phyloP scores from a whole-genome alignment of 164 flowering plant genomes.

The Magnolia officinalis region DNA sequence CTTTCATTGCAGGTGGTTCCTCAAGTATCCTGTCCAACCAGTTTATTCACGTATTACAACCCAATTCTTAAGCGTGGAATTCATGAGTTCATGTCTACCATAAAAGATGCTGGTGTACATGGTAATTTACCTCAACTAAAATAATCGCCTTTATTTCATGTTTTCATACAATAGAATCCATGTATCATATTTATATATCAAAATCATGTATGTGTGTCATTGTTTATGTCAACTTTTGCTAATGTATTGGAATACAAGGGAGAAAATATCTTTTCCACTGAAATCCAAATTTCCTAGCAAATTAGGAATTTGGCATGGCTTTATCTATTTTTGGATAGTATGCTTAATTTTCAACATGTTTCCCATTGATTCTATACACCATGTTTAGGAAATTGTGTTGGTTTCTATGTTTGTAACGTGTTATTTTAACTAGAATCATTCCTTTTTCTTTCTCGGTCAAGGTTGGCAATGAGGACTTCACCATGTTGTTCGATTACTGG shows the following conservation, averaged over 20 bases:
- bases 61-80: conserved; percentile 83
- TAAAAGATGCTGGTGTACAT: conserved; percentile 63
- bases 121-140: conserved; percentile 41
- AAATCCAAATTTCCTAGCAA: not conserved
- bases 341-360: too few relatives aligned
- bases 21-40: conserved; percentile 75
- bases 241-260: not conserved
- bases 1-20: conserved; percentile 64
- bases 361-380: too few relatives aligned
- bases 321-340: not conserved
- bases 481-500: too few relatives aligned
- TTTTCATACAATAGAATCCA: not conserved
- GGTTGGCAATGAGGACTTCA: too few relatives aligned
- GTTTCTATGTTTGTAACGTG: too few relatives aligned
- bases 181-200: not conserved
- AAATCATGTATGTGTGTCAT: not conserved
- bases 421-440: too few relatives aligned
- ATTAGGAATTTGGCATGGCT: not conserved
- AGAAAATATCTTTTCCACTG: not conserved
- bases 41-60: conserved; percentile 80
- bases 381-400: too few relatives aligned
- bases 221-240: not conserved
- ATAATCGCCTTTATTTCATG: not conserved
- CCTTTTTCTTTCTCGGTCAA: too few relatives aligned
- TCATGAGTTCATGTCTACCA: conserved; percentile 63